A percentile compares a stretch with the other conserved stretches of the same genome.
phyloP scores from a whole-genome alignment of 2,329 filamentous ascomycete genomes.

The Colletotrichum sp. region DNA sequence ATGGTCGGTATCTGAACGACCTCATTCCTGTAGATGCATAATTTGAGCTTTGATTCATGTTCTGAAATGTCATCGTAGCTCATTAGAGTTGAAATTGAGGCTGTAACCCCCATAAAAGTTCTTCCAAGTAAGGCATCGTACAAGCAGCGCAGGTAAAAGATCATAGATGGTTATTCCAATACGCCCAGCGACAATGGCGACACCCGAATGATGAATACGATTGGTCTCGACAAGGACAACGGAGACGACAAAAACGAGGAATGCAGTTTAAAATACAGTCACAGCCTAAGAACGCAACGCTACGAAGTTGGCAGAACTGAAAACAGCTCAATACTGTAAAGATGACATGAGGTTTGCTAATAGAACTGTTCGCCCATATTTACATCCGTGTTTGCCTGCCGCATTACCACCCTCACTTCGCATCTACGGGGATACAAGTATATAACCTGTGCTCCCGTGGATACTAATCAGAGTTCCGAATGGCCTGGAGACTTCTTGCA shows the following conservation, averaged over 20 bases:
- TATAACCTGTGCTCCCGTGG: neutral
- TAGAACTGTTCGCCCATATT: no score
- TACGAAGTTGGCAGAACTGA: accelerated
- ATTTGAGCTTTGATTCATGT: neutral
- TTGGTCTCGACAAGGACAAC: neutral
- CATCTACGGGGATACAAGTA: neutral
- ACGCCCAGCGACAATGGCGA: accelerated
- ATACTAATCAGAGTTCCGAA: accelerated
- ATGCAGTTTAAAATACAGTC: neutral
- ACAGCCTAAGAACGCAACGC: neutral
- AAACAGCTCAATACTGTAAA: accelerated
- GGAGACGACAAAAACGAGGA: accelerated
- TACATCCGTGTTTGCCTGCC: accelerated
- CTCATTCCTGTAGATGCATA: neutral
- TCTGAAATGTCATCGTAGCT: neutral
- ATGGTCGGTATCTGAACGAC: neutral
- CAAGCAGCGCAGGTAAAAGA: neutral
- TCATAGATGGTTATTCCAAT: accelerated
- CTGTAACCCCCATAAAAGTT: accelerated
- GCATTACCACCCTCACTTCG: neutral
- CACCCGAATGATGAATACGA: accelerated
- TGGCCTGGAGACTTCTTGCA: neutral
- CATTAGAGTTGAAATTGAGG: neutral
- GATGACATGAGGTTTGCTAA: no score
- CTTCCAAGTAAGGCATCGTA: neutral